phyloP scores from a whole-genome alignment of 169 alveolate genomes.

The Plasmodium yoelii region DNA sequence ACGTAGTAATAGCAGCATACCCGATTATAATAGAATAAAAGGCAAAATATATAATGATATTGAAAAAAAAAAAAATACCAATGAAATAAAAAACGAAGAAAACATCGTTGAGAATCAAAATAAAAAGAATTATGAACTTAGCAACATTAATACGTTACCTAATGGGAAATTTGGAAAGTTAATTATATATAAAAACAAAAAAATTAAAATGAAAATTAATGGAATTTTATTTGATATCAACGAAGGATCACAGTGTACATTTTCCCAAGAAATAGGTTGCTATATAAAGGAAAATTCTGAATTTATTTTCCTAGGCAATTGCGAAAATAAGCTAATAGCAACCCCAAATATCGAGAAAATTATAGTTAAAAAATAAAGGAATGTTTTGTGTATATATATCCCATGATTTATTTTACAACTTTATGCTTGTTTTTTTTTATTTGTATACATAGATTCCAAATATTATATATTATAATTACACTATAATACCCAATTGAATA shows the following conservation, averaged over 20 bases:
- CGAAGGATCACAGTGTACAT: constrained; percentile 76
- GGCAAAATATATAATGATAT: background rate
- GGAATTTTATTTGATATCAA: constrained; percentile 64
- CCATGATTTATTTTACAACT: too few species aligned
- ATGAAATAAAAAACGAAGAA: constrained; percentile 34
- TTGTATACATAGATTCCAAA: too few species aligned
- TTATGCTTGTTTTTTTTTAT: background rate
- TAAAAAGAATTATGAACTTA: constrained; percentile 38
- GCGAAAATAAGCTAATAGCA: constrained; percentile 61
- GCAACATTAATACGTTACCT: constrained; percentile 57
- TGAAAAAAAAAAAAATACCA: background rate
- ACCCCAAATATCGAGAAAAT: constrained; percentile 77
- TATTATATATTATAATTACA: too few species aligned
- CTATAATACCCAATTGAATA: too few species aligned
- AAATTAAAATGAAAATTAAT: constrained; percentile 76
- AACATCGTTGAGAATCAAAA: background rate
- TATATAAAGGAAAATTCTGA: constrained; percentile 75
- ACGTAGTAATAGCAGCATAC: background rate
- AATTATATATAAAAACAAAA: constrained; percentile 72
- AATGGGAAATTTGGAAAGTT: constrained; percentile 75
- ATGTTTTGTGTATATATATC: too few species aligned
- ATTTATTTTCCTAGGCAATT: constrained; percentile 75
- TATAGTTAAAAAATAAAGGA: constrained; percentile 27
- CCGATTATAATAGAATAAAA: constrained; percentile 3
- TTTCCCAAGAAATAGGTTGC: constrained; percentile 78